A percentile compares a stretch with the other conserved stretches of the same genome.
Evolutionary conservation across 805 yeast species (phyloP).

Genomic region (Brettanomyces anomalus): DNA sequence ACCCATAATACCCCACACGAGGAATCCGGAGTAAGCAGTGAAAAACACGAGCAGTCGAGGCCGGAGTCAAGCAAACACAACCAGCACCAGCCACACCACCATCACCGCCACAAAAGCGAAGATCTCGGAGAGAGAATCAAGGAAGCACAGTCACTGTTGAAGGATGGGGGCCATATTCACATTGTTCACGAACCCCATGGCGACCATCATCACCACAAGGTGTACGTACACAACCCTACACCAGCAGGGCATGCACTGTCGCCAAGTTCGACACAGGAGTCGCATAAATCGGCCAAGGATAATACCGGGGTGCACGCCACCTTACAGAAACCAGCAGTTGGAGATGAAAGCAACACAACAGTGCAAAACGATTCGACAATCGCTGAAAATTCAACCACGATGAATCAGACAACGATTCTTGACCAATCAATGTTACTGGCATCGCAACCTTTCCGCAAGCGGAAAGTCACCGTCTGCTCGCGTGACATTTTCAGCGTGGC

Average conservation of each 20-base stretch:
- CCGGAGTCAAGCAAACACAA: too few relatives aligned
- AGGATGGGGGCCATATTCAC: slow-evolving; percentile 21
- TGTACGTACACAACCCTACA: slow-evolving; percentile 17
- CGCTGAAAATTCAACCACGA: slow-evolving; percentile 12
- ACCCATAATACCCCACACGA: too few relatives aligned
- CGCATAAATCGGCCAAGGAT: too few relatives aligned
- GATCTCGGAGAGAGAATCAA: slow-evolving; percentile 15
- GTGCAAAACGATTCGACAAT: slow-evolving; percentile 21
- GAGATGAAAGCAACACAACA: slow-evolving; percentile 18
- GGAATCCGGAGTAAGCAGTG: too few relatives aligned
- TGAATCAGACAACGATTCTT: neutral
- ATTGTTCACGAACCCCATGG: slow-evolving; percentile 23
- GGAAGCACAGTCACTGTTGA: slow-evolving; percentile 19
- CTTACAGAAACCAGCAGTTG: neutral
- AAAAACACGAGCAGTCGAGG: too few relatives aligned
- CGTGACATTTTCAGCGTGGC: slow-evolving; percentile 32
- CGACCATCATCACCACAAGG: slow-evolving; percentile 21
- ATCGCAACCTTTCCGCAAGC: slow-evolving; percentile 3
- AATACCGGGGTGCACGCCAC: too few relatives aligned
- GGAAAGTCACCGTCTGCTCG: slow-evolving; percentile 25
- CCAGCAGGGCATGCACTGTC: neutral
- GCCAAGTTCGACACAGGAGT: too few relatives aligned
- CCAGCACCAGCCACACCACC: slow-evolving; percentile 5
- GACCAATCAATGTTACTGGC: slow-evolving; percentile 1
- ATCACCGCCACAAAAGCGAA: slow-evolving; percentile 22